Conservation (phyloP, 2,329 filamentous ascomycete genomes). For the Botrytis byssoidea region DNA sequence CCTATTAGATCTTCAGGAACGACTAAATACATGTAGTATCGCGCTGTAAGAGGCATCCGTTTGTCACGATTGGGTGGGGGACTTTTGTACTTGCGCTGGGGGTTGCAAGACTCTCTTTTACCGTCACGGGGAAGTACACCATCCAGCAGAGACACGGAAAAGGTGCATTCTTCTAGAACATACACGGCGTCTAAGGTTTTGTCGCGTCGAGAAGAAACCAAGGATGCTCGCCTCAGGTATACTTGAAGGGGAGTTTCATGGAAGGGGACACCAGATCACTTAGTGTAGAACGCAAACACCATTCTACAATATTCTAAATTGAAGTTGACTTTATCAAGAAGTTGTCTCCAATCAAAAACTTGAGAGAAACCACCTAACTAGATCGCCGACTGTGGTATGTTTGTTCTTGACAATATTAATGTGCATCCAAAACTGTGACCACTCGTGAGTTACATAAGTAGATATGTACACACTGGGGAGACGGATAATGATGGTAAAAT, state of each 20-base stretch:
- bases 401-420: neutral
- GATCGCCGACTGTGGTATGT: neutral
- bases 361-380: neutral
- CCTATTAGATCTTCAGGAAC: neutral
- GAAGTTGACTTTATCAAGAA: neutral
- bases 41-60: conserved; percentile 1
- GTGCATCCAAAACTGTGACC: neutral
- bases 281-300: neutral
- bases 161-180: conserved; percentile 20
- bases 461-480: neutral
- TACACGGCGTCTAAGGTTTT: conserved; percentile 13
- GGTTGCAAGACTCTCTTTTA: conserved; percentile 3
- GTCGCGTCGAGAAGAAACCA: neutral
- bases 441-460: neutral
- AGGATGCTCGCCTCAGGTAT: conserved; percentile 2
- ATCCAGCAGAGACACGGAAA: neutral
- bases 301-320: neutral
- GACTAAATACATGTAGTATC: neutral
- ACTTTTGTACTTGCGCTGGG: conserved; percentile 13
- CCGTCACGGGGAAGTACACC: neutral
- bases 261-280: neutral
- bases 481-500: neutral
- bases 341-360: neutral
- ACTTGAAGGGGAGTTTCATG: conserved; percentile 5
- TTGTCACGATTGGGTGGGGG: conserved; percentile 11